Conservation (phyloP, 139 green algal genomes). For the Nannochloris sp. region DNA sequence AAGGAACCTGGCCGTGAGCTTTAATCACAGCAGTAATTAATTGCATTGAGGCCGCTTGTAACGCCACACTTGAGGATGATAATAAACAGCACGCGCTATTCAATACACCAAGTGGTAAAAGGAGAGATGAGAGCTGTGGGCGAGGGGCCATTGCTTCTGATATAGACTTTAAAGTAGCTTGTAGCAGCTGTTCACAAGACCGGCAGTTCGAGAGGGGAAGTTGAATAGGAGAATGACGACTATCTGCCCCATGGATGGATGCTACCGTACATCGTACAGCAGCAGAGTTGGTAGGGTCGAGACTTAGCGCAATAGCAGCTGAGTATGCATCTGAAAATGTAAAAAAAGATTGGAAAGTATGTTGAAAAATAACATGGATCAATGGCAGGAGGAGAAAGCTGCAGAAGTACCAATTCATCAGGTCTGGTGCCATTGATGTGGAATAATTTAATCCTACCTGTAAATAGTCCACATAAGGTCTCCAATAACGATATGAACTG, state of each 20-base stretch:
- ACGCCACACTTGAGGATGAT: background rate
- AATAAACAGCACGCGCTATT: background rate
- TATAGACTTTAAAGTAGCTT: background rate
- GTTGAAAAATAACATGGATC: background rate
- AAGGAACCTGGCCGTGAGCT: background rate
- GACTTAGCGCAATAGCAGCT: slow-evolving; percentile 11
- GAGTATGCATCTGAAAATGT: background rate
- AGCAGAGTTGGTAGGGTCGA: slow-evolving; percentile 5
- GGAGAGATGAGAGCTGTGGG: background rate
- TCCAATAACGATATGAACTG: background rate
- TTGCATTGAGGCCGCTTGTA: background rate
- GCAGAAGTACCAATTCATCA: no score
- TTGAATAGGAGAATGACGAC: background rate
- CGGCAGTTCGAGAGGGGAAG: background rate
- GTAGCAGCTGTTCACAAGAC: slow-evolving; percentile 9
- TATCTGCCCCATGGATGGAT: no score
- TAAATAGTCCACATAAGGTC: background rate
- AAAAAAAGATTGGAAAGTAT: background rate
- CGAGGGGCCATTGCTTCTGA: background rate
- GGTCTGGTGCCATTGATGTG: no score
- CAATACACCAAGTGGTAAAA: background rate
- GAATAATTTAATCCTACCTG: background rate
- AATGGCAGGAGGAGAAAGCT: background rate
- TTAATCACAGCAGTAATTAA: background rate
- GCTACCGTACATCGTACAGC: slow-evolving; percentile 3